These are phyloP conservation scores for Glonium stellatum DNA, from an alignment of 495 filamentous ascomycete species.

Conservation along the genomic window DNA sequence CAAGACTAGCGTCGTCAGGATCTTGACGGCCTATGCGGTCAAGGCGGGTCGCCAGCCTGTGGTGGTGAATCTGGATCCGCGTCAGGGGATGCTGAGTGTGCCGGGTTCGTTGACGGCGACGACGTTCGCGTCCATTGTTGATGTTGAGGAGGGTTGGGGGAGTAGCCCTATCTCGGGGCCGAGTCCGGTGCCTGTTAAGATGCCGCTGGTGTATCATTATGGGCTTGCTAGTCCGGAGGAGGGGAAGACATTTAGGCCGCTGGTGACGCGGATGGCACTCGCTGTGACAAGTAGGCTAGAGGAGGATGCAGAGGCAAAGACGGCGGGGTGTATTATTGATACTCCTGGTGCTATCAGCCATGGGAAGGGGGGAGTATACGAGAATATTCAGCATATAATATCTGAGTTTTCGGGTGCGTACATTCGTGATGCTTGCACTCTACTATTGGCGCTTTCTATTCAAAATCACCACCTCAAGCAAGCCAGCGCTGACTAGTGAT, in stretches of 20 bases:
- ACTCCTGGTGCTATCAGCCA: constrained; percentile 62
- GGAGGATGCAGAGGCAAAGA: constrained; percentile 64
- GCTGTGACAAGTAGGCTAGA: constrained; percentile 69
- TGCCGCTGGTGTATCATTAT: constrained; percentile 88
- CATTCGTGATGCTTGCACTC: background rate
- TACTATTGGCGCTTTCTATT: background rate
- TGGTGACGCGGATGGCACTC: constrained; percentile 71
- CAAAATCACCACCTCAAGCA: background rate
- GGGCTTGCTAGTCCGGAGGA: constrained; percentile 70
- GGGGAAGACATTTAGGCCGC: constrained; percentile 63
- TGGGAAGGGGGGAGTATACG: constrained; percentile 56
- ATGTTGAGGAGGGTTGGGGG: constrained; percentile 87
- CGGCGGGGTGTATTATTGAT: constrained; percentile 78
- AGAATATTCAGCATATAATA: constrained; percentile 73
- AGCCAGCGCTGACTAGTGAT: constrained; percentile 8
- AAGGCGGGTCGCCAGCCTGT: constrained; percentile 69
- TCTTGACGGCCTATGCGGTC: constrained; percentile 73
- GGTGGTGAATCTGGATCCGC: constrained; percentile 79
- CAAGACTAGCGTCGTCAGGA: constrained; percentile 78
- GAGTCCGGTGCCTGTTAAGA: constrained; percentile 77
- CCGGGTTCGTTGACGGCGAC: constrained; percentile 81
- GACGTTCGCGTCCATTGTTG: constrained; percentile 75
- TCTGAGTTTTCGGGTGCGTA: constrained; percentile 72
- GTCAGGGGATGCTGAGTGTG: constrained; percentile 76
- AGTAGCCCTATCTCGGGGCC: constrained; percentile 86